Conservation (phyloP, 83 land plant genomes). For the Thuja plicata region DNA sequence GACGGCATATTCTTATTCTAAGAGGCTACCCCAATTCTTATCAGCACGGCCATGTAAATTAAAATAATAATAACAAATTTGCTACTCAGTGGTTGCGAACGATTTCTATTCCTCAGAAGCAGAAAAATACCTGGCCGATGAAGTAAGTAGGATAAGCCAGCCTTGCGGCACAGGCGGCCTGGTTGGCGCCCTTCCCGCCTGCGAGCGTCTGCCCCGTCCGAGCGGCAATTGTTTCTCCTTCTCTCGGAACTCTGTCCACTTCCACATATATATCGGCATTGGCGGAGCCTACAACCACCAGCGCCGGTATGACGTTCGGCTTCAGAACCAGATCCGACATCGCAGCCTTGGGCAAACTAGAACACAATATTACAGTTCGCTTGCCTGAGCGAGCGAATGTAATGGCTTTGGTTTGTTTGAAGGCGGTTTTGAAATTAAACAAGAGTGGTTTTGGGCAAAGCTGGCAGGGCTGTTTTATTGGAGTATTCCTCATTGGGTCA, state of each 20-base stretch:
- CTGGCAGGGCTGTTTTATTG: background rate
- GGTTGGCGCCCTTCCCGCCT: slow-evolving; percentile 97
- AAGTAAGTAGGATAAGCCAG: slow-evolving; percentile 79
- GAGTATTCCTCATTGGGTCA: no score
- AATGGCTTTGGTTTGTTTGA: background rate
- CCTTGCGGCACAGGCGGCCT: slow-evolving; percentile 81
- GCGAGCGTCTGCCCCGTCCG: slow-evolving; percentile 69
- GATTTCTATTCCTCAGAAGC: background rate
- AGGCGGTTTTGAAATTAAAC: background rate
- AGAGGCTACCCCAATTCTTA: background rate
- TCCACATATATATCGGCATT: slow-evolving; percentile 95
- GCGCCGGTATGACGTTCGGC: slow-evolving; percentile 26
- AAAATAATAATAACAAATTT: background rate
- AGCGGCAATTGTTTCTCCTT: slow-evolving; percentile 89
- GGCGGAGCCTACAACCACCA: slow-evolving; percentile 96
- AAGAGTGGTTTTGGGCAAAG: background rate
- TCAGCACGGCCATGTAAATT: background rate
- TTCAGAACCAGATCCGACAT: background rate
- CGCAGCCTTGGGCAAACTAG: background rate
- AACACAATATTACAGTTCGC: background rate
- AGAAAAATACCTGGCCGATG: slow-evolving; percentile 49
- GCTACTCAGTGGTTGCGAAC: background rate
- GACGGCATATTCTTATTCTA: background rate
- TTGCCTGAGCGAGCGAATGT: background rate
- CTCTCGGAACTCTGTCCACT: slow-evolving; percentile 68